These are phyloP conservation scores for Backusella macrospora DNA, from an alignment of 192 early-diverging fungal genomes.

Conservation along the genomic window DNA sequence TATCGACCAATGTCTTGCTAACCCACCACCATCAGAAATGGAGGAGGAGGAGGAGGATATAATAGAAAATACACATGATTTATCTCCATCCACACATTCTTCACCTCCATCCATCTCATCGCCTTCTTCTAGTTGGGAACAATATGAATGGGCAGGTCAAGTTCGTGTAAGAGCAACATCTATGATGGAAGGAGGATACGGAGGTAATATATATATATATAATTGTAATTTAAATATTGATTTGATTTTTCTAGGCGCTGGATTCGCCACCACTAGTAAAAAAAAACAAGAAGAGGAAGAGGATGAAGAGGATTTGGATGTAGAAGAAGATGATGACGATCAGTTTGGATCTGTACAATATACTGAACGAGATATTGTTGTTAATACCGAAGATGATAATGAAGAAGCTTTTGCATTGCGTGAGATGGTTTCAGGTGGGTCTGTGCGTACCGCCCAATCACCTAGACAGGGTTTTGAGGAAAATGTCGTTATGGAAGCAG, in stretches of 20 bases:
- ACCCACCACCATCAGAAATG: slow-evolving; percentile 26
- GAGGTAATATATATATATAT: slow-evolving; percentile 45
- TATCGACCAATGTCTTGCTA: slow-evolving; percentile 71
- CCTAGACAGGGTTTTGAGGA: slow-evolving; percentile 27
- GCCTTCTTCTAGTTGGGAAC: slow-evolving; percentile 53
- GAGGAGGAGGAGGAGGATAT: too few relatives aligned
- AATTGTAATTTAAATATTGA: too few relatives aligned
- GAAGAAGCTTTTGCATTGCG: slow-evolving; percentile 42
- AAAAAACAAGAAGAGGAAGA: slow-evolving; percentile 66
- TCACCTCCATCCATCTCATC: too few relatives aligned
- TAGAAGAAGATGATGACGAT: slow-evolving; percentile 78
- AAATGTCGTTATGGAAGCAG: slow-evolving; percentile 32
- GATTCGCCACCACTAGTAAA: slow-evolving; percentile 42
- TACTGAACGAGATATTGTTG: slow-evolving; percentile 68
- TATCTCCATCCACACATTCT: neutral
- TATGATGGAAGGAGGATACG: slow-evolving; percentile 78
- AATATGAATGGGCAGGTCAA: slow-evolving; percentile 85
- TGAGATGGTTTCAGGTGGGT: slow-evolving; percentile 45
- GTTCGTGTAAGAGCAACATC: slow-evolving; percentile 77
- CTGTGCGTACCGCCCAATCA: slow-evolving; percentile 11
- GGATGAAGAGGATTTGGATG: slow-evolving; percentile 83
- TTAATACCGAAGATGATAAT: slow-evolving; percentile 41
- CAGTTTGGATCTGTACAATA: slow-evolving; percentile 78
- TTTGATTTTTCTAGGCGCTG: slow-evolving; percentile 27
- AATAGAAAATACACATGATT: slow-evolving; percentile 25